phyloP scores from a whole-genome alignment of 768 basidiomycete genomes.

The Lepiota subincarnata region DNA sequence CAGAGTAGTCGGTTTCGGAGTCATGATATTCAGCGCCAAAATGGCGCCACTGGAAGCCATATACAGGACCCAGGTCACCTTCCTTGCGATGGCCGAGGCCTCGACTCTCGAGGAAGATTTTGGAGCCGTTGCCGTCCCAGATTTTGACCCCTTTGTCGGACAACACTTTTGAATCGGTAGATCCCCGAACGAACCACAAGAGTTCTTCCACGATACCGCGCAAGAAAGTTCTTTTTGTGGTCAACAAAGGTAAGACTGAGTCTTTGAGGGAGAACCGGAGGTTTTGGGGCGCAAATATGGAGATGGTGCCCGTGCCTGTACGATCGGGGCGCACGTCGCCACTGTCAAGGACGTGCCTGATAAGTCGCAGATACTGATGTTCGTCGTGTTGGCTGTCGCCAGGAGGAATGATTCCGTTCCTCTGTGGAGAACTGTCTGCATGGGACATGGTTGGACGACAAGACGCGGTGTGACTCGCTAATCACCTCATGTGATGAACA shows the following conservation, averaged over 20 bases:
- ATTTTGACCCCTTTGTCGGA: conserved; percentile 86
- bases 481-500: conserved; percentile 4
- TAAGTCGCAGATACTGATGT: conserved; percentile 83
- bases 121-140: conserved; percentile 96
- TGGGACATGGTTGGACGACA: background rate
- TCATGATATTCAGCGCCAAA: conserved; percentile 83
- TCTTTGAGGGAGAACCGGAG: conserved; percentile 85
- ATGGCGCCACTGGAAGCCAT: conserved; percentile 96
- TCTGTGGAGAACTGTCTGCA: background rate
- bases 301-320: conserved; percentile 91
- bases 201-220: conserved; percentile 92
- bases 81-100: conserved; percentile 82
- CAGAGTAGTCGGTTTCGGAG: conserved; percentile 71
- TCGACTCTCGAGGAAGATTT: conserved; percentile 78
- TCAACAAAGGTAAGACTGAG: conserved; percentile 79
- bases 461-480: conserved; percentile 5
- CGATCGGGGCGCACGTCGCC: conserved; percentile 85
- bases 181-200: conserved; percentile 88
- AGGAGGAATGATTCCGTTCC: background rate
- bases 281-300: conserved; percentile 87
- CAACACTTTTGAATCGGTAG: conserved; percentile 75
- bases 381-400: conserved; percentile 60
- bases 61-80: conserved; percentile 95
- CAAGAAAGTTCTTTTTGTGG: conserved; percentile 92
- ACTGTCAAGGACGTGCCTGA: conserved; percentile 64